Conservation (phyloP, 106 monocot species). For the Narthecium ossifragum region DNA sequence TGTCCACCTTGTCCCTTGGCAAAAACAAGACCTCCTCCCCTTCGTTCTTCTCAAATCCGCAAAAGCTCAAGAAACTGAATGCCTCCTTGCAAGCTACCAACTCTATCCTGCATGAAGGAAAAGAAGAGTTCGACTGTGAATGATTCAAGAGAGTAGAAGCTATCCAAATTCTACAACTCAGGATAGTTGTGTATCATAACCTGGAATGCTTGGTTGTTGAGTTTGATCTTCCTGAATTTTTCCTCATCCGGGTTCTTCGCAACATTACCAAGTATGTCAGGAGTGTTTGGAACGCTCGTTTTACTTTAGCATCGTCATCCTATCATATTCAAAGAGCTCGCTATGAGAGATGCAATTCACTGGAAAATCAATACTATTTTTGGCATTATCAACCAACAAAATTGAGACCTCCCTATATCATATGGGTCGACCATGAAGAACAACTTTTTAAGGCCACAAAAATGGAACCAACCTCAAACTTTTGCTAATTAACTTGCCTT, state of each 20-base stretch:
- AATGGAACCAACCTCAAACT: too few relatives aligned
- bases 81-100: constrained; percentile 73
- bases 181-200: too few relatives aligned
- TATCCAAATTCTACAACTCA: too few relatives aligned
- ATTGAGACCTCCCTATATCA: too few relatives aligned
- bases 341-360: too few relatives aligned
- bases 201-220: constrained; percentile 80
- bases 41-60: constrained; percentile 85
- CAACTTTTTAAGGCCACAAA: too few relatives aligned
- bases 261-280: constrained; percentile 81
- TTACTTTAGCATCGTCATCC: constrained; percentile 96
- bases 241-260: constrained; percentile 85
- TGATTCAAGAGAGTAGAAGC: too few relatives aligned
- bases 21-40: constrained; percentile 68
- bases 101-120: constrained; percentile 91
- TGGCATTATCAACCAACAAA: too few relatives aligned
- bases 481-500: too few relatives aligned
- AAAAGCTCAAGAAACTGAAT: constrained; percentile 69
- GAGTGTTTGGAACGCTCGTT: constrained; percentile 95
- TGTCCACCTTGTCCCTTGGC: constrained; percentile 75
- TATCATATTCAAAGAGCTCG: constrained; percentile 15
- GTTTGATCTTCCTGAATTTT: constrained; percentile 85
- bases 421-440: too few relatives aligned
- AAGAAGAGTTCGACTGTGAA: too few relatives aligned
- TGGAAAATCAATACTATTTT: too few relatives aligned